These are phyloP conservation scores for Talaromyces sp. DNA, from an alignment of 2,329 filamentous ascomycete genomes.

Conservation along the genomic window DNA sequence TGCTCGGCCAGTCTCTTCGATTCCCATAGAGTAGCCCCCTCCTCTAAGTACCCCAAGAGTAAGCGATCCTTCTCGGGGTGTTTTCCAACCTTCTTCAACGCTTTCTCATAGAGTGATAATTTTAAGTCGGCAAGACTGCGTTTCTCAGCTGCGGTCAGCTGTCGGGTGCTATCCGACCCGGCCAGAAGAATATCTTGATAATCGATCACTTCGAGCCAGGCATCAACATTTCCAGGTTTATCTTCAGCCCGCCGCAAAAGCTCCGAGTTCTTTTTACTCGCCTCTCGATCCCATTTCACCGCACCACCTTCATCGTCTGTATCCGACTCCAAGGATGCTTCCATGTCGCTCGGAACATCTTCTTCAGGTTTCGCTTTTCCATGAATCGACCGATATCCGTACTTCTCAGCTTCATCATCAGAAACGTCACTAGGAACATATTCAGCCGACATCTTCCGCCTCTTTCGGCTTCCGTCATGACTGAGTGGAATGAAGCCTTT, in stretches of 20 bases:
- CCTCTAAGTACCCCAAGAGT: conserved; percentile 66
- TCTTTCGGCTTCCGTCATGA: conserved; percentile 34
- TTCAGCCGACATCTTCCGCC: conserved; percentile 34
- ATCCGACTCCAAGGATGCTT: conserved; percentile 50
- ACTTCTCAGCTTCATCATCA: conserved; percentile 49
- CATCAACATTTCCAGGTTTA: conserved; percentile 62
- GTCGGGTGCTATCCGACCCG: conserved; percentile 36
- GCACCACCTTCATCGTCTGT: conserved; percentile 38
- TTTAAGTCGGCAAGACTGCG: conserved; percentile 74
- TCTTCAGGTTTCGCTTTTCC: conserved; percentile 55
- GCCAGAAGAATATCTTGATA: conserved; percentile 70
- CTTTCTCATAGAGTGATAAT: conserved; percentile 74
- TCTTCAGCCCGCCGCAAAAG: conserved; percentile 64
- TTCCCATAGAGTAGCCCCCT: conserved; percentile 73
- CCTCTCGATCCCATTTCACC: conserved; percentile 43
- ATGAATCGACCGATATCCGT: conserved; percentile 64
- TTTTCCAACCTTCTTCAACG: conserved; percentile 57
- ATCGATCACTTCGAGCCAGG: conserved; percentile 75
- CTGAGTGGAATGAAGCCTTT: conserved; percentile 35
- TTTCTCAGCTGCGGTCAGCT: conserved; percentile 58
- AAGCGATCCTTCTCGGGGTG: conserved; percentile 56
- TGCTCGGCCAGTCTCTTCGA: conserved; percentile 56
- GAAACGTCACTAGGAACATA: conserved; percentile 18
- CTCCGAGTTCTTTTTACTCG: conserved; percentile 46
- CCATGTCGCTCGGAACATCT: conserved; percentile 47